Evolutionary conservation across 2,329 filamentous ascomycete species (phyloP).

Genomic region (Amauroascus niger): DNA sequence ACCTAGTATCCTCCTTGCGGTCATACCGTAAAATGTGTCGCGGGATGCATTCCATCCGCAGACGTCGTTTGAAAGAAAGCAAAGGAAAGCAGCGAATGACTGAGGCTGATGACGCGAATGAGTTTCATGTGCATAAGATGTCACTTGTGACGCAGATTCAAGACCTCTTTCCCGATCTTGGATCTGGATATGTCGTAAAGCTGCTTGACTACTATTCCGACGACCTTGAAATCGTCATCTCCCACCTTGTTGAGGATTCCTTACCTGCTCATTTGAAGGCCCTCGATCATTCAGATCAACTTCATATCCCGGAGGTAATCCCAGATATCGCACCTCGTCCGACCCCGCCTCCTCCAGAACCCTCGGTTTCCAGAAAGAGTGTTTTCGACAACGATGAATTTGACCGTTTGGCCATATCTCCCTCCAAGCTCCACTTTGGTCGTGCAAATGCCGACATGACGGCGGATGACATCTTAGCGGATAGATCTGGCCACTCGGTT

Average conservation of each 20-base stretch:
- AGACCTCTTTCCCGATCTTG: conserved; percentile 82
- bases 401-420: conserved; percentile 57
- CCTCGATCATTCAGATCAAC: conserved; percentile 44
- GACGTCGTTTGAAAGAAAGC: conserved; percentile 31
- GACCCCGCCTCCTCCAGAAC: conserved; percentile 25
- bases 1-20: conserved; percentile 32
- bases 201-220: conserved; percentile 71
- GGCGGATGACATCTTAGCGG: conserved; percentile 61
- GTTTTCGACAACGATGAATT: conserved; percentile 73
- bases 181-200: conserved; percentile 68
- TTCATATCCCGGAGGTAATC: conserved; percentile 20
- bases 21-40: conserved; percentile 33
- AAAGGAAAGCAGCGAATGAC: conserved; percentile 36
- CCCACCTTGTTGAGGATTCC: conserved; percentile 69
- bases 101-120: conserved; percentile 27
- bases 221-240: conserved; percentile 67
- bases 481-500: conserved; percentile 51
- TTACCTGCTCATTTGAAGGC: conserved; percentile 58
- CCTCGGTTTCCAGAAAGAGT: conserved; percentile 50
- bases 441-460: conserved; percentile 53
- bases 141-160: conserved; percentile 83
- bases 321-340: conserved; percentile 45
- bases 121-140: conserved; percentile 68
- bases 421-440: conserved; percentile 60
- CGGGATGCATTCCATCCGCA: conserved; percentile 33